These are phyloP conservation scores for Cyberlindnera japonica DNA, from an alignment of 805 yeast species.

Conservation along the genomic window DNA sequence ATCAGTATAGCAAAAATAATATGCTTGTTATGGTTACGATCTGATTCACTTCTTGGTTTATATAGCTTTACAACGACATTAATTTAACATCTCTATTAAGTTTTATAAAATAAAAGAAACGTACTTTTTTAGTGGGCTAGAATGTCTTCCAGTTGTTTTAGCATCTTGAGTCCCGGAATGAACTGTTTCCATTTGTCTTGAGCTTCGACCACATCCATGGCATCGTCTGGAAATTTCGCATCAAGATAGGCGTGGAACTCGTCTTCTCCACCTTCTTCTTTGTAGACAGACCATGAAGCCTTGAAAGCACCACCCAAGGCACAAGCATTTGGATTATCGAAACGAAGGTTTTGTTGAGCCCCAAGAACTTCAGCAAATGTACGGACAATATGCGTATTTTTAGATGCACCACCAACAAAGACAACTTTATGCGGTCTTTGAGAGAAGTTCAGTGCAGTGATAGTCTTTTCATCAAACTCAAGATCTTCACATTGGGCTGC, in stretches of 20 bases:
- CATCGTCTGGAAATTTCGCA: constrained; percentile 31
- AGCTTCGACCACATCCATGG: constrained; percentile 12
- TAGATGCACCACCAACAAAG: constrained; percentile 87
- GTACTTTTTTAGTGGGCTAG: no score
- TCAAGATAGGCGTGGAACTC: constrained; percentile 43
- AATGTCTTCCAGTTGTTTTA: constrained; percentile 16
- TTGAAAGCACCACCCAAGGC: constrained; percentile 89
- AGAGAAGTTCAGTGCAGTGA: constrained; percentile 18
- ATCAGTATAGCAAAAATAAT: no score
- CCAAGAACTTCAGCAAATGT: constrained; percentile 72
- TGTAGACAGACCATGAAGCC: constrained; percentile 63
- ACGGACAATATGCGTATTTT: constrained; percentile 61
- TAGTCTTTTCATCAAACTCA: constrained; percentile 34
- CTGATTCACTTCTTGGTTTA: neutral
- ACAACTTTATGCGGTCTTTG: constrained; percentile 64
- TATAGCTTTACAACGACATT: no score
- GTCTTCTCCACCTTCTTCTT: constrained; percentile 14
- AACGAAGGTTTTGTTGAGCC: constrained; percentile 54
- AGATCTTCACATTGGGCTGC: constrained; percentile 8
- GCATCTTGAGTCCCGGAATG: constrained; percentile 18
- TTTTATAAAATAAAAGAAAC: no score
- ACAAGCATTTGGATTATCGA: constrained; percentile 84
- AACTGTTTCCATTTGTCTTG: constrained; percentile 13
- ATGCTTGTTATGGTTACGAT: neutral
- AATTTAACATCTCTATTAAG: no score